phyloP scores from a whole-genome alignment of 2,329 filamentous ascomycete species.

The Neoascochyta sp. region DNA sequence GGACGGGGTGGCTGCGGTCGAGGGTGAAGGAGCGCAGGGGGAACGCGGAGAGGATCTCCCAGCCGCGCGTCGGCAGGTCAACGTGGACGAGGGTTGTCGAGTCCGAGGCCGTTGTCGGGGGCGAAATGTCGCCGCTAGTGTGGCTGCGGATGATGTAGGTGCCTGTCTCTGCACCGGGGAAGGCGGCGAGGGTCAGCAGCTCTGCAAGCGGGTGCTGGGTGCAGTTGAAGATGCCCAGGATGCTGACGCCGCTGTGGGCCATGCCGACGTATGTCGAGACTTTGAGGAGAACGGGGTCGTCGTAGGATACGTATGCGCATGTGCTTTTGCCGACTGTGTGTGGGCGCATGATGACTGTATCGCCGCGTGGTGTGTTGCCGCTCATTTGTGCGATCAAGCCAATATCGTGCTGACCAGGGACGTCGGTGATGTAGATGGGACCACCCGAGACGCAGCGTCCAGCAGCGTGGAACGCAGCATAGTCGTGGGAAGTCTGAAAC shows the following conservation, averaged over 20 bases:
- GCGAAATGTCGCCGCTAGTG: constrained; percentile 59
- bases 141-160: constrained; percentile 73
- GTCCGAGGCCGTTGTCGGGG: constrained; percentile 46
- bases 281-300: constrained; percentile 70
- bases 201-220: constrained; percentile 60
- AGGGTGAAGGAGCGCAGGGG: constrained; percentile 58
- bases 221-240: constrained; percentile 84
- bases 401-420: constrained; percentile 75
- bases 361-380: constrained; percentile 65
- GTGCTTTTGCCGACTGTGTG: constrained; percentile 69
- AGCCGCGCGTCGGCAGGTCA: constrained; percentile 62
- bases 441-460: constrained; percentile 86
- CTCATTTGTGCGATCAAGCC: constrained; percentile 77
- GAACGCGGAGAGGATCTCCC: constrained; percentile 77
- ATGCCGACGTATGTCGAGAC: constrained; percentile 73
- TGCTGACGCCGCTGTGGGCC: constrained; percentile 65
- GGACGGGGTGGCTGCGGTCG: constrained; percentile 39
- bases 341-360: constrained; percentile 77
- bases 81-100: constrained; percentile 56
- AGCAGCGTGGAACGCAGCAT: constrained; percentile 81
- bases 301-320: constrained; percentile 70
- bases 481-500: constrained; percentile 66
- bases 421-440: constrained; percentile 91
- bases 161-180: constrained; percentile 63
- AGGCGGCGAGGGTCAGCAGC: constrained; percentile 65